Evolutionary conservation across 495 filamentous ascomycete genomes (phyloP).

Genomic region (Tuber microsphaerosporum): DNA sequence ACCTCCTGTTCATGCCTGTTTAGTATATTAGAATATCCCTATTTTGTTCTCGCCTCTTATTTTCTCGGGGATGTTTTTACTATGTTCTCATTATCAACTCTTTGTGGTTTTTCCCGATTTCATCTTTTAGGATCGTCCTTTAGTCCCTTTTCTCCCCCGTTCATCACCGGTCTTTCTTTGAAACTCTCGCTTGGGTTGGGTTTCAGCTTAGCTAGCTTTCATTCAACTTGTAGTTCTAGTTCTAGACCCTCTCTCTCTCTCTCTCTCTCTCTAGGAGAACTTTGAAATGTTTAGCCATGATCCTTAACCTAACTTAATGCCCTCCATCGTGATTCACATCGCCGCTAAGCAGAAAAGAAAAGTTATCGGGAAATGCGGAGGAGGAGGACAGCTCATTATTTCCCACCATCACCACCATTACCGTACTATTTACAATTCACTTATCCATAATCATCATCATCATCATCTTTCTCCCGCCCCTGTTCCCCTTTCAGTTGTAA

Average conservation of each 20-base stretch:
- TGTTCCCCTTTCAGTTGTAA: neutral
- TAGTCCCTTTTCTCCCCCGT: neutral
- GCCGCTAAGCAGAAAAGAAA: neutral
- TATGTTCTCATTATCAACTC: neutral
- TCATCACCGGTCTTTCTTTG: neutral
- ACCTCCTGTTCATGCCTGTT: constrained; percentile 1
- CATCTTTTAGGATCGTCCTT: neutral
- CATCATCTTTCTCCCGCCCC: neutral
- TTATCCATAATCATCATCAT: neutral
- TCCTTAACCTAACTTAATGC: neutral
- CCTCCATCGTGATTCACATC: neutral
- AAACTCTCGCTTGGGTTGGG: constrained; percentile 2
- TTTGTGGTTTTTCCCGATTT: neutral
- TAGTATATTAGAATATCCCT: neutral
- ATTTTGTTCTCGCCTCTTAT: neutral
- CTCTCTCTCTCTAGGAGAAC: neutral
- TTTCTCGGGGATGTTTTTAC: neutral
- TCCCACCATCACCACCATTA: neutral
- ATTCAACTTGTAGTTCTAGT: neutral
- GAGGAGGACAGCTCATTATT: neutral
- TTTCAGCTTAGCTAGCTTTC: neutral
- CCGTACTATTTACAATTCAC: neutral
- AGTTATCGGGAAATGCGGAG: neutral
- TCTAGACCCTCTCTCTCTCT: neutral
- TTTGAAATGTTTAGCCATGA: neutral